Evolutionary conservation across 495 filamentous ascomycete genomes (phyloP).

Genomic region (Lindgomyces ingoldianus): DNA sequence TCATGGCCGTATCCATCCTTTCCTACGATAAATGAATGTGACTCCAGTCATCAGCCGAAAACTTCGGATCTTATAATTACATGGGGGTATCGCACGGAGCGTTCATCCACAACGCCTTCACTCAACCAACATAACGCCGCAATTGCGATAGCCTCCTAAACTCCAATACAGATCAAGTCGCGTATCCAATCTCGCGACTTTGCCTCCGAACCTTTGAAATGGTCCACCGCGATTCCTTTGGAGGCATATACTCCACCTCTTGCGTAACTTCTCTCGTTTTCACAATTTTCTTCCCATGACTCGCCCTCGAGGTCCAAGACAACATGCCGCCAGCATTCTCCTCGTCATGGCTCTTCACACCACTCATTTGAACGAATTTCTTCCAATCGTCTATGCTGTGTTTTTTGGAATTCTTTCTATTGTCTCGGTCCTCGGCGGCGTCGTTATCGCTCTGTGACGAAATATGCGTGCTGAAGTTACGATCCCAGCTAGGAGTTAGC

Average conservation of each 20-base stretch:
- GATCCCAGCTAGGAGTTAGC: constrained; percentile 16
- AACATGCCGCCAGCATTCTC: constrained; percentile 4
- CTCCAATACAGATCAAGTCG: neutral
- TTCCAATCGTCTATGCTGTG: constrained; percentile 6
- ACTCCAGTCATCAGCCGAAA: neutral
- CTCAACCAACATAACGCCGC: neutral
- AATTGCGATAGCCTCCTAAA: neutral
- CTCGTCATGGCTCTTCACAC: constrained; percentile 4
- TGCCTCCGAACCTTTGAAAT: neutral
- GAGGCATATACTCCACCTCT: constrained; percentile 16
- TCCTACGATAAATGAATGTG: neutral
- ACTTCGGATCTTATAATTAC: neutral
- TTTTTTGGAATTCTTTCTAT: constrained; percentile 2
- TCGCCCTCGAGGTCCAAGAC: constrained; percentile 16
- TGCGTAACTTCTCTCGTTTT: constrained; percentile 19
- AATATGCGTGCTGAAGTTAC: constrained; percentile 13
- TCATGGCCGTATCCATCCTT: too few relatives aligned
- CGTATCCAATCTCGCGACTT: neutral
- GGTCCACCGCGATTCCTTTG: constrained; percentile 11
- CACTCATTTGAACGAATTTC: constrained; percentile 1
- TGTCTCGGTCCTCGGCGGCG: neutral
- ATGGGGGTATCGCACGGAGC: constrained; percentile 5
- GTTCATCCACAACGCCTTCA: neutral
- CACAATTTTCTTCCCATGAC: constrained; percentile 8
- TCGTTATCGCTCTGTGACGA: constrained; percentile 1